These are phyloP conservation scores for Boletus rubropictus DNA, from an alignment of 768 basidiomycete species.

Conservation along the genomic window DNA sequence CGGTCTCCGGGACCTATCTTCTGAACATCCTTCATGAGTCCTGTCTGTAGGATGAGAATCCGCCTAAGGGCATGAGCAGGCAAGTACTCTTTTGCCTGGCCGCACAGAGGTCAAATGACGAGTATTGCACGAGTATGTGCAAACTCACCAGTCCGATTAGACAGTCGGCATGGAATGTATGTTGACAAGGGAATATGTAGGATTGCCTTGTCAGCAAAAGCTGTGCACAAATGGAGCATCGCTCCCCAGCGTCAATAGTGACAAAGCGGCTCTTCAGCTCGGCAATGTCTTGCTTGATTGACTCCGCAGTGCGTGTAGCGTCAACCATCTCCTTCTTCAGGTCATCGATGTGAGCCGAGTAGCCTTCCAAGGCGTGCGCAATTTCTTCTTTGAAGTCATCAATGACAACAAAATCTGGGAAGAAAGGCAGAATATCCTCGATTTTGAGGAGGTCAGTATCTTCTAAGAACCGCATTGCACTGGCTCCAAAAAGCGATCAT, in stretches of 20 bases:
- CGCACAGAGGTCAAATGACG: constrained; percentile 1
- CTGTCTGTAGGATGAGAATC: constrained; percentile 79
- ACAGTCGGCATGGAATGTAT: constrained; percentile 97
- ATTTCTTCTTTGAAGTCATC: constrained; percentile 99
- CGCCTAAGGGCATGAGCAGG: constrained; percentile 76
- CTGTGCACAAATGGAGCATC: constrained; percentile 75
- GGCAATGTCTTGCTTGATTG: constrained; percentile 87
- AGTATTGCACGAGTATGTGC: not conserved
- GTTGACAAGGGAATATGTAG: constrained; percentile 98
- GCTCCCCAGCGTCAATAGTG: constrained; percentile 82
- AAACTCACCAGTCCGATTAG: constrained; percentile 82
- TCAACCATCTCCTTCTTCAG: constrained; percentile 96
- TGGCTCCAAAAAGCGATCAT: constrained; percentile 30
- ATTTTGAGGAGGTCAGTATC: constrained; percentile 93
- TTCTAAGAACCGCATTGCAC: constrained; percentile 96
- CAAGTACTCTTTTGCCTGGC: constrained; percentile 86
- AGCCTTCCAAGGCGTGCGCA: constrained; percentile 90
- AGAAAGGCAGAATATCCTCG: constrained; percentile 98
- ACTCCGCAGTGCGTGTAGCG: constrained; percentile 84
- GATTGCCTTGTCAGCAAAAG: constrained; percentile 84
- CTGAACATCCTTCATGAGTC: constrained; percentile 59
- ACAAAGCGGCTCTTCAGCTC: constrained; percentile 85
- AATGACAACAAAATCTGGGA: constrained; percentile 98
- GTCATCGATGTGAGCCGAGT: constrained; percentile 83
- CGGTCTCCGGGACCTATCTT: constrained; percentile 31